These are phyloP conservation scores for Stagonosporopsis cucurbitacearum DNA, from an alignment of 2,329 filamentous ascomycete species.

Conservation along the genomic window DNA sequence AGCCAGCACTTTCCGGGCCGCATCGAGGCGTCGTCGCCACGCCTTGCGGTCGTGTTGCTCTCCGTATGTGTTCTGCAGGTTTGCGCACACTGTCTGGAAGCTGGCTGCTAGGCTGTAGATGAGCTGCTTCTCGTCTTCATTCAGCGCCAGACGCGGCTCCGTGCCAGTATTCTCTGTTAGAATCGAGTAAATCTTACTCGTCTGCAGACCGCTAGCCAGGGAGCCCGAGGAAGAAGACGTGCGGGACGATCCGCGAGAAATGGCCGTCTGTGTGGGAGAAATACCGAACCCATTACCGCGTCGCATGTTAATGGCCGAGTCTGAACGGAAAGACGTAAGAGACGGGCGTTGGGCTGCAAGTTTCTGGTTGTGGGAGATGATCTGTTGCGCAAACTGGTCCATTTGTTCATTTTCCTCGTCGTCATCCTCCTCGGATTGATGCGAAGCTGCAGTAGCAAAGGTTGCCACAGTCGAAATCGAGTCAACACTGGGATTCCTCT, in stretches of 20 bases:
- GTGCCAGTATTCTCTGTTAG: slow-evolving; percentile 46
- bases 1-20: slow-evolving; percentile 75
- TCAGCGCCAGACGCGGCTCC: slow-evolving; percentile 50
- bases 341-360: slow-evolving; percentile 23
- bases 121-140: slow-evolving; percentile 62
- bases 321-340: slow-evolving; percentile 35
- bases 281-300: slow-evolving; percentile 29
- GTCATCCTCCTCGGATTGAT: slow-evolving; percentile 47
- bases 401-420: slow-evolving; percentile 51
- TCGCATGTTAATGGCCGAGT: slow-evolving; percentile 44
- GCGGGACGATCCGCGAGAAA: slow-evolving; percentile 37
- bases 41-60: slow-evolving; percentile 65
- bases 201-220: slow-evolving; percentile 46
- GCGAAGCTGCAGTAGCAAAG: slow-evolving; percentile 69
- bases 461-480: slow-evolving; percentile 67
- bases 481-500: slow-evolving; percentile 63
- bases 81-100: slow-evolving; percentile 60
- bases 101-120: slow-evolving; percentile 59
- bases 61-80: slow-evolving; percentile 57
- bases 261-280: slow-evolving; percentile 39
- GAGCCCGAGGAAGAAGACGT: slow-evolving; percentile 40
- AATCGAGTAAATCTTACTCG: slow-evolving; percentile 51
- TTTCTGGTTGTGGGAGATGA: slow-evolving; percentile 34
- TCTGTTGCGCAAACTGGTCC: slow-evolving; percentile 48
- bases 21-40: slow-evolving; percentile 75